Conservation (phyloP, 768 basidiomycete species). For the Mycena maculata region DNA sequence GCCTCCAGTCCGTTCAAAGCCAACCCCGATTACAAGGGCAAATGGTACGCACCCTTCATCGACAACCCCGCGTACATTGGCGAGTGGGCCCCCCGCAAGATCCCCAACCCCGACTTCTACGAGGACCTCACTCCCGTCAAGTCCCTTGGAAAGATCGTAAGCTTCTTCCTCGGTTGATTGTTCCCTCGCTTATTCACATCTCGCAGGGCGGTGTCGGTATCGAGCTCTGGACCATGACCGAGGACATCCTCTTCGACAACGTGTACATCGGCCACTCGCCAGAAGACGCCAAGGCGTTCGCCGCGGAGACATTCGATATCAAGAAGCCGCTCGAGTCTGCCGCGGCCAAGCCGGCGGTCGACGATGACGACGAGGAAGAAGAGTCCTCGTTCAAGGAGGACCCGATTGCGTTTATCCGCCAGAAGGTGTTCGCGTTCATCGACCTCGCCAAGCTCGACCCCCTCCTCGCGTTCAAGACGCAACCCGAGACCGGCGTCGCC, state of each 20-base stretch:
- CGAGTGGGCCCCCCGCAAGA: slow-evolving; percentile 91
- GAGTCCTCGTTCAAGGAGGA: slow-evolving; percentile 71
- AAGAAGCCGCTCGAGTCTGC: slow-evolving; percentile 88
- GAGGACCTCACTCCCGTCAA: slow-evolving; percentile 88
- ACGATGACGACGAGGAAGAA: slow-evolving; percentile 61
- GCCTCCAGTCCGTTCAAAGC: slow-evolving; percentile 77
- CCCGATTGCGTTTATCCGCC: slow-evolving; percentile 83
- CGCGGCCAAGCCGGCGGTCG: slow-evolving; percentile 63
- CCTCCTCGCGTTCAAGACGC: slow-evolving; percentile 82
- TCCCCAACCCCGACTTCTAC: slow-evolving; percentile 91
- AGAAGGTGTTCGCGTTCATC: slow-evolving; percentile 83
- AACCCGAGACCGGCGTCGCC: slow-evolving; percentile 89
- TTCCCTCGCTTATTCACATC: slow-evolving; percentile 19
- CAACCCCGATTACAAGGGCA: slow-evolving; percentile 97
- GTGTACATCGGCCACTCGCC: slow-evolving; percentile 93
- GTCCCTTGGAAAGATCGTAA: slow-evolving; percentile 85
- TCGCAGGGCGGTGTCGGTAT: slow-evolving; percentile 92
- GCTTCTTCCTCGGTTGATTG: slow-evolving; percentile 39
- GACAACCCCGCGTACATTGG: slow-evolving; percentile 99
- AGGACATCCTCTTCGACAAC: slow-evolving; percentile 93
- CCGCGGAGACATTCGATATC: slow-evolving; percentile 89
- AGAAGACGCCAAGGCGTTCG: slow-evolving; percentile 85
- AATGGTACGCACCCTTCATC: slow-evolving; percentile 95
- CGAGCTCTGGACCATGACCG: slow-evolving; percentile 99
- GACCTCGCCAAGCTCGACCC: slow-evolving; percentile 83